Evolutionary conservation across 345 rosid genomes (phyloP), one percentile per base, ranked within the genome.

Genomic region (Lagerstroemia speciosa): DNA sequence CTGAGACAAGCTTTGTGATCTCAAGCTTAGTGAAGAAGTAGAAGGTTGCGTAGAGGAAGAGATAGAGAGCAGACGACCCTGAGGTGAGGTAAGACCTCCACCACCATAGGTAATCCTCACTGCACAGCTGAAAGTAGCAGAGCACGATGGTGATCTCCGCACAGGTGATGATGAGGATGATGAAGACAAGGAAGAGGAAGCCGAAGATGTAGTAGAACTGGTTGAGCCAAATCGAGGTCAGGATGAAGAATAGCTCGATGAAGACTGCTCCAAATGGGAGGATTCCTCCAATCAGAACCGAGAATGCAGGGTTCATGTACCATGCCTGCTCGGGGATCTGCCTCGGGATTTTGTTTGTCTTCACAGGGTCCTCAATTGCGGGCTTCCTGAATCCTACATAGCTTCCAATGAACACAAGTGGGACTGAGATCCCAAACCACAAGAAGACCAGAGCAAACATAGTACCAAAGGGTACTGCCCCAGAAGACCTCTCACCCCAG

Each of bases 141-240:
- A 76, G 78, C 48, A 80, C 78, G n/a, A 80, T 64, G 2, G 80
- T 76, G 66, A 80, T 76, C 66, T 80, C 83, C 8, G 78, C 83
- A 69, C 83, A 80, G 7, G 83, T 80, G 73, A 80, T 57, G 46
- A 76, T 20, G 62, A 80, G 72, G 45, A 80, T 80, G 11, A 80
- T 24, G 63, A 80, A 80, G 57, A 80, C 83, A 38, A 80, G 50
- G 75, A 76, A 80, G 69, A 80, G 74, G 83, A 80, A 80, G 33
- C 80, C 83, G 19, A 80, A 80, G 46, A 80, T 74, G 83, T 80
- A 80, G 74, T 79, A 79, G 80, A 79, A 79, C 72, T 79, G 83
- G 71, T 79, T 76, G 64, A 79, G 83, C 83, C 83, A 79, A 38
- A 79, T 79, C 3, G 83, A 79, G 52, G 83, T 74, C 63, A 79